Conservation (phyloP, 345 rosid genomes). For the Lepidium aucheri region DNA sequence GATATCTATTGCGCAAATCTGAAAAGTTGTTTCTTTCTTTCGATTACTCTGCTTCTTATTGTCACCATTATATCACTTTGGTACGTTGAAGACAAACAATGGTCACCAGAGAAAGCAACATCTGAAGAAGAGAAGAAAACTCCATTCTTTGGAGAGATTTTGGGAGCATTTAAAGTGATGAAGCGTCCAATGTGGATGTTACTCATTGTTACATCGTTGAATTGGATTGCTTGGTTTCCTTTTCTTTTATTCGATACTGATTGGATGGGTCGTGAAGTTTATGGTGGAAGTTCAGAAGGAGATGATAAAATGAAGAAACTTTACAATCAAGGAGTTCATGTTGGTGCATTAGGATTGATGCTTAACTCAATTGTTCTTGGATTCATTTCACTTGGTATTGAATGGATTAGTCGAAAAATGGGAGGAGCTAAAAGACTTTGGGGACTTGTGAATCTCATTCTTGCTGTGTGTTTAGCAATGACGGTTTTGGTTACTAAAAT, state of each 20-base stretch:
- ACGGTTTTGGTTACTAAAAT: constrained; percentile 49
- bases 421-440: constrained; percentile 52
- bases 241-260: constrained; percentile 73
- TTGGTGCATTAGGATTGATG: constrained; percentile 69
- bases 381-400: constrained; percentile 40
- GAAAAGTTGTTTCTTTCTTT: constrained; percentile 63
- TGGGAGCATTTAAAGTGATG: constrained; percentile 40
- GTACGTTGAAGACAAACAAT: constrained; percentile 38
- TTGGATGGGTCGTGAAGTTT: constrained; percentile 85
- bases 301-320: background rate
- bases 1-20: constrained; percentile 74
- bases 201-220: constrained; percentile 50
- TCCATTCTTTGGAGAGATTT: constrained; percentile 29
- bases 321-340: constrained; percentile 54
- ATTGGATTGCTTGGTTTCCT: constrained; percentile 83
- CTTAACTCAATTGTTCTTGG: constrained; percentile 59
- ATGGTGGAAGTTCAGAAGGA: constrained; percentile 52
- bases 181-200: constrained; percentile 61
- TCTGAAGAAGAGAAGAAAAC: background rate
- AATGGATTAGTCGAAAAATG: constrained; percentile 24
- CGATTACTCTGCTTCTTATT: constrained; percentile 36
- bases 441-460: constrained; percentile 53
- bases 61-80: constrained; percentile 33
- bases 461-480: constrained; percentile 42
- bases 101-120: background rate